Conservation (phyloP, 352 stramenopile species). For the Phytophthora vignae region DNA sequence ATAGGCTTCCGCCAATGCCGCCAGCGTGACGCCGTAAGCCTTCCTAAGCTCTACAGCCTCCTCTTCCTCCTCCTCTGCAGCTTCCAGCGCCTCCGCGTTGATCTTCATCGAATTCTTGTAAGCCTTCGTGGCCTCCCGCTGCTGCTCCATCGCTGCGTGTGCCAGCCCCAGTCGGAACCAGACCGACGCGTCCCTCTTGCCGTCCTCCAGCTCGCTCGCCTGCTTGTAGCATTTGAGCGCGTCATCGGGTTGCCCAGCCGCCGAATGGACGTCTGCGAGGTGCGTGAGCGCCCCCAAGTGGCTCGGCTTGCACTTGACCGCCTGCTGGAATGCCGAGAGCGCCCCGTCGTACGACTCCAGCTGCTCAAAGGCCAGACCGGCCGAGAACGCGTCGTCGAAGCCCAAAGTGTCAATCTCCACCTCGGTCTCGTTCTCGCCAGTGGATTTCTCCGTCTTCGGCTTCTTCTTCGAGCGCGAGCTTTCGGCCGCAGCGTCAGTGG, state of each 20-base stretch:
- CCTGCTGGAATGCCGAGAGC: constrained; percentile 49
- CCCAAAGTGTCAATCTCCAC: constrained; percentile 55
- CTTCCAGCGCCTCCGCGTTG: constrained; percentile 32
- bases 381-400: constrained; percentile 68
- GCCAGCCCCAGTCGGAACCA: constrained; percentile 64
- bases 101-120: constrained; percentile 48
- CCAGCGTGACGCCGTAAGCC: constrained; percentile 60
- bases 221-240: constrained; percentile 51
- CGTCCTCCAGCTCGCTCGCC: constrained; percentile 42
- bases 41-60: constrained; percentile 39
- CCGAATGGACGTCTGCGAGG: constrained; percentile 57
- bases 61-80: constrained; percentile 15
- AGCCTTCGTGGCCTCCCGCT: constrained; percentile 41
- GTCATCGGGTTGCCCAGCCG: constrained; percentile 37
- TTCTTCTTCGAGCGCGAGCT: constrained; percentile 36
- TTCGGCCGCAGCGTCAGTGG: not conserved
- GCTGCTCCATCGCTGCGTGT: constrained; percentile 45
- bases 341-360: constrained; percentile 61
- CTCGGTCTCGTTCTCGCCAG: constrained; percentile 41
- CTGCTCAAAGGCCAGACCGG: constrained; percentile 75
- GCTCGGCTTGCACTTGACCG: constrained; percentile 46
- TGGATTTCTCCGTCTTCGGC: constrained; percentile 40
- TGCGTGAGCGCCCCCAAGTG: constrained; percentile 58
- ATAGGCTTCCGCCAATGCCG: constrained; percentile 60
- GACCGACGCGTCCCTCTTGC: constrained; percentile 50